Evolutionary conservation across 140 eudicot species (phyloP).

Genomic region (Oenanthe javanica): DNA sequence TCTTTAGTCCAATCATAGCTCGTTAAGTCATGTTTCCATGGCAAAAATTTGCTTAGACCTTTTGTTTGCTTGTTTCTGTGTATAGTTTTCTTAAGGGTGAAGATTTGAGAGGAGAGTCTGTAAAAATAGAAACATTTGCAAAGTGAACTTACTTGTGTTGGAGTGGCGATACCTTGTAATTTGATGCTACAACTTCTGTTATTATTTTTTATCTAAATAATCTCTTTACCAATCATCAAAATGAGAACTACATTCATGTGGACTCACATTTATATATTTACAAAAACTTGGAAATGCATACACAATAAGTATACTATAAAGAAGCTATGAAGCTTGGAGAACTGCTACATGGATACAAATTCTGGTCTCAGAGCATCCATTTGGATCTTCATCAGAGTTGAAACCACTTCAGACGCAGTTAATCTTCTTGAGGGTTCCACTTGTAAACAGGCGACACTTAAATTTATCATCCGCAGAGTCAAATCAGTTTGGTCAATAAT

Average conservation of each 20-base stretch:
- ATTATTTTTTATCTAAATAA: not conserved
- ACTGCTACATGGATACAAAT: not conserved
- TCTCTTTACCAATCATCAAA: not conserved
- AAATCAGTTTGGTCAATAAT: constrained; percentile 45
- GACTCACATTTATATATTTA: not conserved
- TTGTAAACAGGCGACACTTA: constrained; percentile 51
- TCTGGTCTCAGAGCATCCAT: constrained; percentile 40
- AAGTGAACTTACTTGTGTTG: not conserved
- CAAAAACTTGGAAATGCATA: not conserved
- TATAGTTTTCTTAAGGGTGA: not conserved
- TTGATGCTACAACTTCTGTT: not conserved
- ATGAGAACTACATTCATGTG: not conserved
- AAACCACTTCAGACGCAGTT: constrained; percentile 43
- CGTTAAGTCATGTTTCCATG: not conserved
- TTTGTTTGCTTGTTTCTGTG: not conserved
- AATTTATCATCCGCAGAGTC: constrained; percentile 37
- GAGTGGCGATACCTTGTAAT: not conserved
- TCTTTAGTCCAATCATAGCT: not conserved
- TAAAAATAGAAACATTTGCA: not conserved
- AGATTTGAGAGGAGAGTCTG: not conserved
- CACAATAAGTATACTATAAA: not conserved
- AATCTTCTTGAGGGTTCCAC: constrained; percentile 38
- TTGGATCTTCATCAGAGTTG: constrained; percentile 54
- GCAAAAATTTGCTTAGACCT: not conserved
- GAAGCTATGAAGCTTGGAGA: not conserved